Evolutionary conservation across 345 rosid species (phyloP).

Genomic region (Camelina sativa): DNA sequence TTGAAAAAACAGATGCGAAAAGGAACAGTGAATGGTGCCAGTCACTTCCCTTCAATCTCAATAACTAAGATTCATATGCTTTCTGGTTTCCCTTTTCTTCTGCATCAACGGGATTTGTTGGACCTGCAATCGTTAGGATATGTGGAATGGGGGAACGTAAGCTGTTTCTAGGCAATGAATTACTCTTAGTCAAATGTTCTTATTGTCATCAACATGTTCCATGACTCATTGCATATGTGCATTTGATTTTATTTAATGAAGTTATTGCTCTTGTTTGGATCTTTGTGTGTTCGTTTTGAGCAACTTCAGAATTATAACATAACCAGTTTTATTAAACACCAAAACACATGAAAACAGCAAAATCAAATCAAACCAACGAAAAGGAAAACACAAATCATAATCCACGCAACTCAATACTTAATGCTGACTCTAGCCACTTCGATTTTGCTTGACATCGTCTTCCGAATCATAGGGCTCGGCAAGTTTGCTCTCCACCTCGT

Average conservation of each 20-base stretch:
- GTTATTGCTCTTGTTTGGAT: conserved; percentile 19
- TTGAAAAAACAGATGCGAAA: conserved; percentile 6
- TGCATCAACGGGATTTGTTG: conserved; percentile 24
- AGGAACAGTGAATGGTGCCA: conserved; percentile 28
- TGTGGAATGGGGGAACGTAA: conserved; percentile 35
- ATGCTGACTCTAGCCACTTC: not conserved
- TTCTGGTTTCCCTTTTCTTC: conserved; percentile 33
- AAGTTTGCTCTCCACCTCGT: not conserved
- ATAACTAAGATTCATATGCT: conserved; percentile 36
- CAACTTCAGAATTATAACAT: too few species aligned
- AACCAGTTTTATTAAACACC: not conserved
- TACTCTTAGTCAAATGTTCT: conserved; percentile 32
- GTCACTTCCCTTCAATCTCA: conserved; percentile 28
- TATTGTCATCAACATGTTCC: conserved; percentile 18
- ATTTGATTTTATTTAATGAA: conserved; percentile 33
- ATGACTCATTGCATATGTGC: conserved; percentile 28
- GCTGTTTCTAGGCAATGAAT: conserved; percentile 29
- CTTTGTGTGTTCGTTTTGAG: conserved; percentile 7
- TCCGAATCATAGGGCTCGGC: not conserved
- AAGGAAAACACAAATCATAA: not conserved
- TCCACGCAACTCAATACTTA: not conserved
- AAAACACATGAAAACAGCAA: not conserved
- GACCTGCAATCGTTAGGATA: conserved; percentile 29
- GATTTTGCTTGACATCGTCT: not conserved
- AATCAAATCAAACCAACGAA: not conserved